Evolutionary conservation across 2,329 filamentous ascomycete species (phyloP).

Genomic region (Westerdykella aurantiaca): DNA sequence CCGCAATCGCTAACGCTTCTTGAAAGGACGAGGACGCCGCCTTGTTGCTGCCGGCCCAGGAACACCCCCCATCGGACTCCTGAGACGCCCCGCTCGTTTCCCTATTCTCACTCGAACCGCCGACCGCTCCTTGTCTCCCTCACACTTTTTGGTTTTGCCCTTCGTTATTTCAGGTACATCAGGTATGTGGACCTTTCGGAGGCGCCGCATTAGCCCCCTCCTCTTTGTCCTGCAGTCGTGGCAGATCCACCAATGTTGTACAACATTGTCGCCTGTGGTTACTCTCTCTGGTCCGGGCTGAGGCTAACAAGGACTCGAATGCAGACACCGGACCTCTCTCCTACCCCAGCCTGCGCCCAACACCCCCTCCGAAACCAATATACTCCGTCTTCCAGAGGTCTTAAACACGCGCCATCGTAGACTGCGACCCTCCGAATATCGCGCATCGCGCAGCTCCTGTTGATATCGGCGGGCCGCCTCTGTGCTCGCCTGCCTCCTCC

Average conservation of each 20-base stretch:
- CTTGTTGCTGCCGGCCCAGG: no score
- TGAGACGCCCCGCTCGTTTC: neutral
- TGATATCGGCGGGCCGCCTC: constrained; percentile 12
- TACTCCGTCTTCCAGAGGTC: neutral
- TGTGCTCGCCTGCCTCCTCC: constrained; percentile 17
- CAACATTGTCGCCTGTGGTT: constrained; percentile 25
- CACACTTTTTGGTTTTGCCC: neutral
- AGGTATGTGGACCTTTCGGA: constrained; percentile 20
- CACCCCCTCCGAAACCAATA: constrained; percentile 1
- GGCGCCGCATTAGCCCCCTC: neutral
- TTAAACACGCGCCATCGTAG: constrained; percentile 4
- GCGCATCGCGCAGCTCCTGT: constrained; percentile 20
- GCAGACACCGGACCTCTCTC: constrained; percentile 19
- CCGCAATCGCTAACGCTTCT: constrained; percentile 12
- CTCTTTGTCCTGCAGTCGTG: constrained; percentile 30
- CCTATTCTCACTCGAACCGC: neutral
- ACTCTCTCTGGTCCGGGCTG: constrained; percentile 22
- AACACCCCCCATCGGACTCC: no score
- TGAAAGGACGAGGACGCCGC: constrained; percentile 4
- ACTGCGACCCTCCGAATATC: constrained; percentile 7
- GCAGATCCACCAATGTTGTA: constrained; percentile 28
- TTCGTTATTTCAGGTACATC: constrained; percentile 13
- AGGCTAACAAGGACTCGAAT: constrained; percentile 23
- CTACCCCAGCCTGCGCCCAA: constrained; percentile 7
- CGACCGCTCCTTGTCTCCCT: constrained; percentile 15